Conservation (phyloP, 2,329 filamentous ascomycete species). For the Didymella glomerata region DNA sequence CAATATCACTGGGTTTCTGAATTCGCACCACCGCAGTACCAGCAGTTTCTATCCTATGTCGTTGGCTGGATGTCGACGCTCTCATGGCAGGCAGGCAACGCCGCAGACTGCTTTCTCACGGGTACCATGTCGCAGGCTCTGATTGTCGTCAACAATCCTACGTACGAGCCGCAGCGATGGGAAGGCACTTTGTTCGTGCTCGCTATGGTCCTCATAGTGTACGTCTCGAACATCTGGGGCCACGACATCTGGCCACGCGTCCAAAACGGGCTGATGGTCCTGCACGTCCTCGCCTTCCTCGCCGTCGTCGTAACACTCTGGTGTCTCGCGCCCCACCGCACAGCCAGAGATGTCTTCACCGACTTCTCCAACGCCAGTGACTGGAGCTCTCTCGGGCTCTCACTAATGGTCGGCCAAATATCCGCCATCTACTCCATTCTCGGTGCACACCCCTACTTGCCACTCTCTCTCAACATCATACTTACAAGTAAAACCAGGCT, state of each 20-base stretch:
- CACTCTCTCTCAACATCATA: too few relatives aligned
- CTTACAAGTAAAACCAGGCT: too few relatives aligned
- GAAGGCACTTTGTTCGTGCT: constrained; percentile 59
- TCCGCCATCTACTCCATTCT: constrained; percentile 13
- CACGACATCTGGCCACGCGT: constrained; percentile 45
- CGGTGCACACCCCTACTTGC: too few relatives aligned
- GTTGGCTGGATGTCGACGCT: constrained; percentile 57
- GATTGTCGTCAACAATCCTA: constrained; percentile 49
- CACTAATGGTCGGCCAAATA: constrained; percentile 8
- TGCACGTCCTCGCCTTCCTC: constrained; percentile 61
- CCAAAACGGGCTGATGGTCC: constrained; percentile 38
- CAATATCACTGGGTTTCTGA: constrained; percentile 47
- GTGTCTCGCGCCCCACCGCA: constrained; percentile 42
- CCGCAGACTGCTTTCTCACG: constrained; percentile 54
- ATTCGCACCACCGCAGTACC: constrained; percentile 49
- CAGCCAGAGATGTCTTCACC: constrained; percentile 54
- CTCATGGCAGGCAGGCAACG: constrained; percentile 57
- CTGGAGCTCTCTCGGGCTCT: constrained; percentile 38
- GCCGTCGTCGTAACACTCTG: constrained; percentile 54
- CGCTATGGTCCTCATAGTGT: constrained; percentile 44
- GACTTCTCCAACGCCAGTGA: constrained; percentile 56
- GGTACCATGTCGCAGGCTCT: constrained; percentile 54
- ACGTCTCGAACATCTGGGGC: constrained; percentile 55
- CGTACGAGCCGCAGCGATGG: constrained; percentile 53
- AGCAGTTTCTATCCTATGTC: constrained; percentile 53